Percentiles rank a stretch among this genome's conserved stretches.
phyloP scores from a whole-genome alignment of 768 basidiomycete genomes.

The Kwoniella dejecticola region DNA sequence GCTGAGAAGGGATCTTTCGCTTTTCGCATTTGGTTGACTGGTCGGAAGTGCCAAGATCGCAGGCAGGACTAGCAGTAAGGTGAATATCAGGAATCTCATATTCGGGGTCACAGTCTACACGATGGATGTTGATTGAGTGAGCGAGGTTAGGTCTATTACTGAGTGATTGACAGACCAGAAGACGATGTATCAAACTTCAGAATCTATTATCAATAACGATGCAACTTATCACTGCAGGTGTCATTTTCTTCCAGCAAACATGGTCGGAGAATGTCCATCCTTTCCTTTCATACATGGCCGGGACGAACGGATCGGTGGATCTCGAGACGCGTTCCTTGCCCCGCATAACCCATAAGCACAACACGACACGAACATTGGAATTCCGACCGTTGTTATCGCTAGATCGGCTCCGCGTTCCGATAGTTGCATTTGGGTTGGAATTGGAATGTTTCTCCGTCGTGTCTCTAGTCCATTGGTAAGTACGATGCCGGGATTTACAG shows the following conservation, averaged over 20 bases:
- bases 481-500: background rate
- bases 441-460: background rate
- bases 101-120: no score
- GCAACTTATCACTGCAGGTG: no score
- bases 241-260: no score
- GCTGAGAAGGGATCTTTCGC: background rate
- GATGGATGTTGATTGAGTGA: no score
- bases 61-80: constrained; percentile 1
- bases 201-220: no score
- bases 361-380: no score
- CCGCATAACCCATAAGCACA: background rate
- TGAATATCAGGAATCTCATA: constrained; percentile 17
- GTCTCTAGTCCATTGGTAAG: no score
- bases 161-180: background rate
- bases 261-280: no score
- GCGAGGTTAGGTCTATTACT: background rate
- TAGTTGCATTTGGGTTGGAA: background rate
- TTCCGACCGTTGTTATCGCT: no score
- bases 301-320: no score
- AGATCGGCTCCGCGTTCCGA: background rate
- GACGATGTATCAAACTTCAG: no score
- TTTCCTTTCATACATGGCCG: no score
- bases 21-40: background rate
- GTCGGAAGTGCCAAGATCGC: constrained; percentile 5
- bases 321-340: background rate